These are phyloP conservation scores for Teratosphaeria destructans DNA, from an alignment of 2,329 filamentous ascomycete genomes.

Conservation along the genomic window DNA sequence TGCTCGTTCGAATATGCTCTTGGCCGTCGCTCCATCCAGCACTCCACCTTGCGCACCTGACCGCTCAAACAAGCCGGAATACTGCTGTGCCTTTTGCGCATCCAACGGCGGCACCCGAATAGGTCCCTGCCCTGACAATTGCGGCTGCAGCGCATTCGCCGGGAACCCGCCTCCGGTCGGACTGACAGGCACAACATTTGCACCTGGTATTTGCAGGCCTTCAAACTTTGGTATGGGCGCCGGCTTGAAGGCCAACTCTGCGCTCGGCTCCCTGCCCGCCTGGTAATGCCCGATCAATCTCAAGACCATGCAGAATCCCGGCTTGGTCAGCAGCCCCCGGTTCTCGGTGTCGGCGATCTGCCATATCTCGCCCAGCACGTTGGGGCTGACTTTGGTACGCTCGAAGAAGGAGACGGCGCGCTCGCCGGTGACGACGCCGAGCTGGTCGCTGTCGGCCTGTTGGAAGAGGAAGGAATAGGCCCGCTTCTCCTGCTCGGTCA, in stretches of 20 bases:
- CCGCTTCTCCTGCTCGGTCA: constrained; percentile 85
- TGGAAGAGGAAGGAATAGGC: constrained; percentile 88
- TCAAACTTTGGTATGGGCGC: constrained; percentile 91
- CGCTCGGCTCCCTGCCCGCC: constrained; percentile 65
- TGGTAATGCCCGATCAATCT: constrained; percentile 94
- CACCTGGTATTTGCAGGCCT: constrained; percentile 47
- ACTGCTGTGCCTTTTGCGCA: constrained; percentile 81
- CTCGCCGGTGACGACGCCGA: constrained; percentile 91
- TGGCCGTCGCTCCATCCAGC: constrained; percentile 63
- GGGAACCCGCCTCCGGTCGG: constrained; percentile 14
- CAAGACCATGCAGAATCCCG: constrained; percentile 86
- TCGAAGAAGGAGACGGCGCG: constrained; percentile 96
- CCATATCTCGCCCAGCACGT: constrained; percentile 94
- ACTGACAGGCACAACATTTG: constrained; percentile 9
- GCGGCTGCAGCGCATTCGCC: constrained; percentile 20
- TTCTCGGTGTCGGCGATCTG: constrained; percentile 97
- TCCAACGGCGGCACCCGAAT: constrained; percentile 82
- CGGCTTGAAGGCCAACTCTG: constrained; percentile 72
- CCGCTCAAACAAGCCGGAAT: constrained; percentile 80
- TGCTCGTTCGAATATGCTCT: constrained; percentile 90
- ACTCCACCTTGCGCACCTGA: constrained; percentile 68
- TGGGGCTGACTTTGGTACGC: constrained; percentile 79
- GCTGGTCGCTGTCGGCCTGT: constrained; percentile 80
- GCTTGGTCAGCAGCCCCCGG: constrained; percentile 80
- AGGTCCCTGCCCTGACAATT: constrained; percentile 40